Base-by-base conservation (phyloP, 805 yeast species). In the Candida mattraensis region DNA sequence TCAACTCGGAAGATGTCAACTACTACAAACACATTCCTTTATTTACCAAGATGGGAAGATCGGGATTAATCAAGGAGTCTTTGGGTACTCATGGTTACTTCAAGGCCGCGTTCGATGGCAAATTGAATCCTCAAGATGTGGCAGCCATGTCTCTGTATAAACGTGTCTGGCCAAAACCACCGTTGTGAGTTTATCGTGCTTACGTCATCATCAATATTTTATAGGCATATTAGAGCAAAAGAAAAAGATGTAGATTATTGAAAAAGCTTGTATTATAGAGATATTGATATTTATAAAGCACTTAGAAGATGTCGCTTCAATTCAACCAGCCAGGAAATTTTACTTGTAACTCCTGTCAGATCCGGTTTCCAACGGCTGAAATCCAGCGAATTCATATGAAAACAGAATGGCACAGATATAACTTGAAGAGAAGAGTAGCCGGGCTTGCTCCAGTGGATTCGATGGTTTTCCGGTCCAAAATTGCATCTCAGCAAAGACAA, bases 11-110 rank as follows among this genome's bases (percentile, higher is more conserved):
- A 30, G 99, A 93, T 58, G 84, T 94, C 48, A 76, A 76, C 47
- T 85, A 85, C 78, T 93, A 83, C 74, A 86, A 85, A 64, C 82
- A 89, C 4, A 83, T 93, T 48, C 98, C 98, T 27, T 67, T 93
- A 42, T 93, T 87, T 63, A 89, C 98, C 26, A 87, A 86, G 60
- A 74, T 81, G 52, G 99, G 99, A 33, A 80, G 97, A 61, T 73
- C 88, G 14, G 99, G 99, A 37, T 84, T 84, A 61, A 91, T 94
- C 59, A 91, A 87, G 63, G 97, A 91, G 60, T 78, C 89, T 57
- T 72, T 93, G 68, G 99, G 99, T 66, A 93, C 99, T 2, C 99
- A 93, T 60, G 99, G 99, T 45, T 87, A 91, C 69, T 89, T 83
- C 76, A 93, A 93, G 67, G 96, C 97, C 16, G 83, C 85, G 7